Base-by-base conservation (phyloP, 2,329 filamentous ascomycete genomes). In the Penicillium thymicola region DNA sequence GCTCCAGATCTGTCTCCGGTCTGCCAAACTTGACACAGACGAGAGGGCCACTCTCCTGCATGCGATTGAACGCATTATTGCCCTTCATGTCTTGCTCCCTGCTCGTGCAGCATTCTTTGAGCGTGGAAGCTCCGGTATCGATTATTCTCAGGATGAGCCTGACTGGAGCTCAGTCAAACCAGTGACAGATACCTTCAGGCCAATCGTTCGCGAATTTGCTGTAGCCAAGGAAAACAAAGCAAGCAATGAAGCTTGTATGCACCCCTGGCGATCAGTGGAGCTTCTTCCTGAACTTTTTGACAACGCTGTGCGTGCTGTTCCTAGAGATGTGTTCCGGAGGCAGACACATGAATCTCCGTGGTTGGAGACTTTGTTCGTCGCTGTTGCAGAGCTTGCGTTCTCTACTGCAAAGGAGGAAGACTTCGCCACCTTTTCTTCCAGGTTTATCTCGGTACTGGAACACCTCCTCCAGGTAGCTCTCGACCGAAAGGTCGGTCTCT, bases 311-410 rank as follows among this genome's bases (percentile, higher is more conserved):
- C 73, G 76, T 36, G 76, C 76, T 36, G 71, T 80, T 16, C 76
- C 75, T 18, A 70, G 76, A 54, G 71, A 76, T 54, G 73, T 74
- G 11, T 77, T 77, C 44, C 70, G 71, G 43, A 69, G 75, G 37
- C 74, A 78, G 60, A 73, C 73, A 8, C 67, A 74, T 25, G 80
- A 82, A 64, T 75, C 75, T 38, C 70, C 74, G 14, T 82, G 80
- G 79, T 64, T 83, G 48, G 78, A 81, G 63, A 73, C 72, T 3
- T 67, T 80, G n/a, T 81, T 81, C 53, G 71, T 75, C 25, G 69
- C 70, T 30, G 67, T 79, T 42, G 70, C 73, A 8, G 72, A 78
- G 55, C 62, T 74, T 41, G 70, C 72, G 10, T 77, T 70, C 43
- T 75, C 70, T 13, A 68, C 67, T 13, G 64, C 67, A 16, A 70